Evolutionary conservation across 345 rosid genomes (phyloP).

Genomic region (Clausena lansium): DNA sequence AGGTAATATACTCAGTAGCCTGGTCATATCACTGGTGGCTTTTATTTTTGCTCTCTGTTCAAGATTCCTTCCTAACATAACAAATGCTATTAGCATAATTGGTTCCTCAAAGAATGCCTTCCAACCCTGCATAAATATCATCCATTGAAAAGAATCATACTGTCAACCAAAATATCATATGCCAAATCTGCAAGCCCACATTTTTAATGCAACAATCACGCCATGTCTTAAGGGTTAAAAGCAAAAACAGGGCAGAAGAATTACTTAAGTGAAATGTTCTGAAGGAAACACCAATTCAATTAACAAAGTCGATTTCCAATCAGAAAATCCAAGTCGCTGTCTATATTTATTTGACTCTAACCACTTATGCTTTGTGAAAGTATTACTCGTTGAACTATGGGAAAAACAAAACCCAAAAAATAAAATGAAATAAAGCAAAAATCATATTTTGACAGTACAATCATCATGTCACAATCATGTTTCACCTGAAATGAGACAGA

Average conservation of each 20-base stretch:
- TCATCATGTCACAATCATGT: background rate
- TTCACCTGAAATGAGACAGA: background rate
- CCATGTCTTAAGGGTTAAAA: background rate
- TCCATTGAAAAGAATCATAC: constrained; percentile 18
- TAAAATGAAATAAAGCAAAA: too few species aligned
- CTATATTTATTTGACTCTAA: background rate
- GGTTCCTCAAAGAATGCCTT: constrained; percentile 97
- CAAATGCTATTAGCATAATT: constrained; percentile 90
- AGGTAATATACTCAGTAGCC: constrained; percentile 83
- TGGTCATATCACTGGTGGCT: constrained; percentile 98
- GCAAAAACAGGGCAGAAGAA: background rate
- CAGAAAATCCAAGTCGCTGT: background rate
- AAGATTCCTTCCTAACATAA: constrained; percentile 93
- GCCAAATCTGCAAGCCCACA: constrained; percentile 5
- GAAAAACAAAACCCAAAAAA: background rate
- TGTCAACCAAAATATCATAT: constrained; percentile 5
- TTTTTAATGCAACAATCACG: constrained; percentile 6
- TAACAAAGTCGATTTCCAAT: constrained; percentile 3
- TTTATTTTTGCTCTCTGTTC: constrained; percentile 97
- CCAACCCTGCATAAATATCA: constrained; percentile 73
- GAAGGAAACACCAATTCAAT: too few species aligned
- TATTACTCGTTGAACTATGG: background rate
- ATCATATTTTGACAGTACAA: background rate
- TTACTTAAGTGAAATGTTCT: background rate
- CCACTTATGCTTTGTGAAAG: background rate